Evolutionary conservation across 768 basidiomycete genomes (phyloP).

Genomic region (Kwoniella shandongensis): DNA sequence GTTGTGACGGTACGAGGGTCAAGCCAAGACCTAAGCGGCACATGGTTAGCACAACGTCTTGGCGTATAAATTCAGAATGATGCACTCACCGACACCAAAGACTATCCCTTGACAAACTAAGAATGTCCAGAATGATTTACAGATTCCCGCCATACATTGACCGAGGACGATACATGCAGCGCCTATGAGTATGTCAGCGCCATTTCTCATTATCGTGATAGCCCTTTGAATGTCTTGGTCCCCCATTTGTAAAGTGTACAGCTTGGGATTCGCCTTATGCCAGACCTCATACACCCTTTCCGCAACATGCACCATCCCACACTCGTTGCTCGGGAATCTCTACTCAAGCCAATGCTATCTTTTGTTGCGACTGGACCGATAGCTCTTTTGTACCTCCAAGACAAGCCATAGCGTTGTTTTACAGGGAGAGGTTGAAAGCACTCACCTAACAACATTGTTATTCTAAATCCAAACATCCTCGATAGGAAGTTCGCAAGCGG

Average conservation of each 20-base stretch:
- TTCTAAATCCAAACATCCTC: constrained; percentile 17
- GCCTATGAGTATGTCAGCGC: constrained; percentile 14
- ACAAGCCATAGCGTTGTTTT: too few relatives aligned
- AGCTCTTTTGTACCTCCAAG: too few relatives aligned
- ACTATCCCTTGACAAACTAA: constrained; percentile 41
- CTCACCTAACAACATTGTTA: constrained; percentile 45
- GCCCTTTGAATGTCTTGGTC: too few relatives aligned
- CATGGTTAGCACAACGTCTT: too few relatives aligned
- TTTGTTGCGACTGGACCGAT: too few relatives aligned
- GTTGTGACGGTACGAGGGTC: constrained; percentile 31
- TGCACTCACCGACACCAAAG: constrained; percentile 32
- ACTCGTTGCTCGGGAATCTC: too few relatives aligned
- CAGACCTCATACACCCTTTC: too few relatives aligned
- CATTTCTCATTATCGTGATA: too few relatives aligned
- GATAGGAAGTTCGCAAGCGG: constrained; percentile 33
- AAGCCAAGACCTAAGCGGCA: constrained; percentile 9
- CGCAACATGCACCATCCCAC: too few relatives aligned
- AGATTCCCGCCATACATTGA: constrained; percentile 43
- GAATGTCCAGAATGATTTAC: constrained; percentile 31
- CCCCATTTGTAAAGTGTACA: too few relatives aligned
- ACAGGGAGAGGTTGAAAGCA: constrained; percentile 30
- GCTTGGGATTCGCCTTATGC: too few relatives aligned
- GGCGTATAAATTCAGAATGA: background rate
- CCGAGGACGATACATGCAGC: constrained; percentile 25
- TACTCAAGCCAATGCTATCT: too few relatives aligned